Conservation (phyloP, 495 filamentous ascomycete genomes). For the Aspergillus panamensis region DNA sequence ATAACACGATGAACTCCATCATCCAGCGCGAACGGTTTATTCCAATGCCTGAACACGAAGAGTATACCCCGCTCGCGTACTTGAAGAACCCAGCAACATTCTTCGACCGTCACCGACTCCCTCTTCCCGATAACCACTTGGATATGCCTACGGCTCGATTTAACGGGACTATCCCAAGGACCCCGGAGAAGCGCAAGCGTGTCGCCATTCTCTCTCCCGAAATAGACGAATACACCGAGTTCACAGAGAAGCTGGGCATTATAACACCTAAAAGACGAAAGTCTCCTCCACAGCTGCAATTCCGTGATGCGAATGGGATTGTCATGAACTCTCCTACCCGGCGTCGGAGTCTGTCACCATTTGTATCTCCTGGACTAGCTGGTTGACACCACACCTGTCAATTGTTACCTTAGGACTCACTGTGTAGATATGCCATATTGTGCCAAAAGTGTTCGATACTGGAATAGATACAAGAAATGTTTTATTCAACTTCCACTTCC, state of each 20-base stretch:
- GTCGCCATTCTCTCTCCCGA: not conserved
- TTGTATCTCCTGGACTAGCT: not conserved
- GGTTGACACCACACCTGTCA: not conserved
- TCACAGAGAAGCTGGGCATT: slow-evolving; percentile 10
- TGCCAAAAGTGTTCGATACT: too few species aligned
- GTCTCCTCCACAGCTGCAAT: slow-evolving; percentile 1
- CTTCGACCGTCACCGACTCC: slow-evolving; percentile 41
- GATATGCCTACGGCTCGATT: not conserved
- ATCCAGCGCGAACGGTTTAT: slow-evolving; percentile 70
- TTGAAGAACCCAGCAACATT: slow-evolving; percentile 31
- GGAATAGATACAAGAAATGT: too few species aligned
- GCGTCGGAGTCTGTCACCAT: slow-evolving; percentile 13
- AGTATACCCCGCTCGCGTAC: slow-evolving; percentile 22
- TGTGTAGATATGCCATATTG: not conserved
- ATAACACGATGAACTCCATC: slow-evolving; percentile 70
- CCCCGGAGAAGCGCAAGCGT: slow-evolving; percentile 20
- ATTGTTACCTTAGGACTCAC: not conserved
- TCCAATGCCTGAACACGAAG: slow-evolving; percentile 48
- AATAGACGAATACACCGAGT: not conserved
- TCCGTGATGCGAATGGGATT: slow-evolving; percentile 22
- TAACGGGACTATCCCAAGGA: not conserved
- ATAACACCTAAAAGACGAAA: slow-evolving; percentile 21
- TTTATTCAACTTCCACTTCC: too few species aligned
- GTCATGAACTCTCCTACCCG: slow-evolving; percentile 20
- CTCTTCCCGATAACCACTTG: slow-evolving; percentile 34